Base-by-base conservation (phyloP, 106 monocot species). In the Dactylorhiza incarnata region DNA sequence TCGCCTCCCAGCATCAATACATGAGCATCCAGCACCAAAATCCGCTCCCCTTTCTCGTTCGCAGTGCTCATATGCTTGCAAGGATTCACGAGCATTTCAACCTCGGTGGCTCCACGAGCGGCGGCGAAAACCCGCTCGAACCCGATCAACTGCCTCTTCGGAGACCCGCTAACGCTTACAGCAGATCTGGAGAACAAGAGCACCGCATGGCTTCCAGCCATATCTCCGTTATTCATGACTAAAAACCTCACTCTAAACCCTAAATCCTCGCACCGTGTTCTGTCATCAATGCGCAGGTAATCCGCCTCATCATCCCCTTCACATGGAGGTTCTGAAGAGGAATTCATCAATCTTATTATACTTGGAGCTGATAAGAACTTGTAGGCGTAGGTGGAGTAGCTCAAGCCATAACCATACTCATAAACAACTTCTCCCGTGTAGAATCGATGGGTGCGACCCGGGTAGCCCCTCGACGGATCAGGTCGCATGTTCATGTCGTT, bases 401-500 rank as follows among this genome's bases (percentile, higher is more conserved):
- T 99, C 43, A 99, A 74, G 17, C 97, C 97, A 49, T 91, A 87
- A 0, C 94, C 97, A 52, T 89, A 99, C 58, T 65, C 63, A 66
- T 89, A 99, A 9, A 99, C 89, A 17, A 75, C 80, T 19, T 74
- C 70, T 22, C 97, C 97, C 0, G 82, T 78, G 80, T 99, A 99
- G 78, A 99, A 99, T 37, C 94, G 74, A 68, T 99, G 89, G 7
- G 89, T 94, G 75, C 97, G 63, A 12, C 97, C 97, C 0, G 97
- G 97, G 80, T 91, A 94, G 23, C 74, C 83, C 51, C 86, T 79
- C 10, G 94, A 86, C 13, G 86, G 83, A 65, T 94, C 88, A 9
- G 97, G 66, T 47, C 97, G 82, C 97, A 99, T 99, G 77, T 82
- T 81, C 94, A 99, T 99, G 70, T 94, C 89, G 24, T 72, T 84